Conservation (phyloP, 306 rosid species). For the Quercus dentata region DNA sequence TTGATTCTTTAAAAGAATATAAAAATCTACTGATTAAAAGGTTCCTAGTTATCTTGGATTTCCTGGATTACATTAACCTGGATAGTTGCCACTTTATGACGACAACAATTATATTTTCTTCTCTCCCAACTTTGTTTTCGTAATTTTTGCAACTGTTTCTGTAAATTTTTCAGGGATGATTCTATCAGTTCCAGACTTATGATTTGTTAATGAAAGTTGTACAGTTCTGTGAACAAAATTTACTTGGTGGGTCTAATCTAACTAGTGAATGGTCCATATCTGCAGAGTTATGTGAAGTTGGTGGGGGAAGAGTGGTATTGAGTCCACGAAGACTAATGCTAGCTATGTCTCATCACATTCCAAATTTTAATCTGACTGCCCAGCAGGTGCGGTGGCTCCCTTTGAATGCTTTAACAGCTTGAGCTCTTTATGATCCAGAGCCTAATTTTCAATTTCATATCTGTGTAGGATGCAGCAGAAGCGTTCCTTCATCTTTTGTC, state of each 20-base stretch:
- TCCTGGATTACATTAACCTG: not conserved
- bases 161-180: not conserved
- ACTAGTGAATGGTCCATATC: slow-evolving; percentile 5
- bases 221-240: not conserved
- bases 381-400: slow-evolving; percentile 58
- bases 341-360: slow-evolving; percentile 61
- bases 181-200: not conserved
- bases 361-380: slow-evolving; percentile 71
- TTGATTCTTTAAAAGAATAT: not conserved
- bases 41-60: not conserved
- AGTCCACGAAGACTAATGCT: slow-evolving; percentile 67
- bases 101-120: not conserved
- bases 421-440: slow-evolving; percentile 10
- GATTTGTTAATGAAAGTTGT: not conserved
- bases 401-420: not conserved
- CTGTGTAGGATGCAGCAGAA: slow-evolving; percentile 89
- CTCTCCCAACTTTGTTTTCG: not conserved
- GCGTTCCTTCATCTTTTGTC: slow-evolving; percentile 80
- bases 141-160: not conserved
- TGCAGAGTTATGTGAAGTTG: slow-evolving; percentile 54
- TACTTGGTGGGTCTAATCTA: not conserved
- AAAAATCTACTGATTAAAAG: not conserved
- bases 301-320: slow-evolving; percentile 41
- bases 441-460: slow-evolving; percentile 19
- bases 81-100: not conserved